Evolutionary conservation across 192 early-diverging fungal genomes (phyloP).

Genomic region (Backusella circina): DNA sequence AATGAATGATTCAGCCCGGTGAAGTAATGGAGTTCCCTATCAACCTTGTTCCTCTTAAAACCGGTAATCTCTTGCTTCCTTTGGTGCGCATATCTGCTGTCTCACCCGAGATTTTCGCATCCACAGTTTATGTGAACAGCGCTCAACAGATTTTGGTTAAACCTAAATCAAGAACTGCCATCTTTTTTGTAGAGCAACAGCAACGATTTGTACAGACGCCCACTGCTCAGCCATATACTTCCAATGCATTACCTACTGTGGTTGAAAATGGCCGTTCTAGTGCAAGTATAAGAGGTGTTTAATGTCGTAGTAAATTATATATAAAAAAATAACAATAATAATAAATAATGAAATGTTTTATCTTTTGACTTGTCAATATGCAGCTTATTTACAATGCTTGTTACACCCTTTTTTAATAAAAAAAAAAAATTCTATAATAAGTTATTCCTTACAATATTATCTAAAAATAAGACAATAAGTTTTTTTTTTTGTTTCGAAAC

Average conservation of each 20-base stretch:
- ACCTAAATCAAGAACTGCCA: constrained; percentile 52
- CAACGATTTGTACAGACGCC: constrained; percentile 35
- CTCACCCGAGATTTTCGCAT: constrained; percentile 38
- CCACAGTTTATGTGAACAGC: constrained; percentile 53
- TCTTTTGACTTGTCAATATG: constrained; percentile 2
- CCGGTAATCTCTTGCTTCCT: constrained; percentile 54
- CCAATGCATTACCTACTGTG: background rate
- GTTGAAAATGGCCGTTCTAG: constrained; percentile 5
- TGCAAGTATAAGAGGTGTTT: background rate
- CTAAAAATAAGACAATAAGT: background rate
- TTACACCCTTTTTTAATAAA: background rate
- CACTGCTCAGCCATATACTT: background rate
- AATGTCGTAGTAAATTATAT: background rate
- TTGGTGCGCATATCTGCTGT: constrained; percentile 41
- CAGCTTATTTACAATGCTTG: background rate
- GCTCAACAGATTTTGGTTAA: constrained; percentile 56
- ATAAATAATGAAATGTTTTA: background rate
- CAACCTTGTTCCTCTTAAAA: constrained; percentile 54
- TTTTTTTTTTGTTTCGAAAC: background rate
- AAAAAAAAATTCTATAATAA: background rate
- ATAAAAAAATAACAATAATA: background rate
- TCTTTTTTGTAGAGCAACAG: constrained; percentile 59
- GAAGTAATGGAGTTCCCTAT: constrained; percentile 45
- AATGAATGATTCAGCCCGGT: constrained; percentile 37
- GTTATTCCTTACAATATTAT: background rate